Conservation (phyloP, 169 alveolate genomes). For the Cytauxzoon felis region DNA sequence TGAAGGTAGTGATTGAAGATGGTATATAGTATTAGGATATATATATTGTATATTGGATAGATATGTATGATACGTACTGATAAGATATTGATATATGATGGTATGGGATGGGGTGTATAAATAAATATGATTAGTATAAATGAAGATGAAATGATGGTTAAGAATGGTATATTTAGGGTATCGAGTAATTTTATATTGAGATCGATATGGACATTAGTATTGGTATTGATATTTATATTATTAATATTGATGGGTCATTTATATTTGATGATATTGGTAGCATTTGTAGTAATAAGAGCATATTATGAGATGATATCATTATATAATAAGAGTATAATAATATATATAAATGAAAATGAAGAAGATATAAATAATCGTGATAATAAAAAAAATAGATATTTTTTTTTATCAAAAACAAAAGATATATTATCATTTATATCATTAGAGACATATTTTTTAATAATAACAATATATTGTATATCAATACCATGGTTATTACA, state of each 20-base stretch:
- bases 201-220: constrained; percentile 2
- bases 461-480: constrained; percentile 50
- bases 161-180: too few relatives aligned
- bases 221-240: constrained; percentile 9
- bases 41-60: too few relatives aligned
- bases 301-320: constrained; percentile 43
- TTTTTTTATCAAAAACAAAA: constrained; percentile 40
- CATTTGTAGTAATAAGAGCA: constrained; percentile 6
- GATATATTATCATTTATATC: constrained; percentile 43
- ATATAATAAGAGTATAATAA: constrained; percentile 29
- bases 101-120: too few relatives aligned
- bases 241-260: constrained; percentile 36
- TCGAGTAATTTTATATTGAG: constrained; percentile 10
- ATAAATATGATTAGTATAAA: too few relatives aligned
- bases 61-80: too few relatives aligned
- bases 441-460: constrained; percentile 46
- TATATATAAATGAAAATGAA: neutral
- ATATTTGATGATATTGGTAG: constrained; percentile 20
- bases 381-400: constrained; percentile 39
- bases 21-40: too few relatives aligned
- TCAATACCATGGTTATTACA: constrained; percentile 76
- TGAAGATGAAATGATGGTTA: too few relatives aligned
- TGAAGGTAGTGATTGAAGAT: too few relatives aligned
- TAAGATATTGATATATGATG: too few relatives aligned
- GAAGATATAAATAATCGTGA: constrained; percentile 2